These are phyloP conservation scores for Candida peoriensis DNA, from an alignment of 805 yeast species.

Conservation along the genomic window DNA sequence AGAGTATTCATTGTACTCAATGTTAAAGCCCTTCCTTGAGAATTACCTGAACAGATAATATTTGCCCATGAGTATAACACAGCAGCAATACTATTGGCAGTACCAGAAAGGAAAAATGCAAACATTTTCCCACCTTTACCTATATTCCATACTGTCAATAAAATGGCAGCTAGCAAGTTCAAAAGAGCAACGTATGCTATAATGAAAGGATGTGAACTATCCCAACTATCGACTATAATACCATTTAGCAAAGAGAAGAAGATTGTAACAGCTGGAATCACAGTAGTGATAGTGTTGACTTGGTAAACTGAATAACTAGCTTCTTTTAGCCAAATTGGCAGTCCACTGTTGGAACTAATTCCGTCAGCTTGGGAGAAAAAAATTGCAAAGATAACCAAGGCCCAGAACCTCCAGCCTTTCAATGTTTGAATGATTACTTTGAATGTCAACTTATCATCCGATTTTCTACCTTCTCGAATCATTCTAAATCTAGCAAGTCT, in stretches of 20 bases:
- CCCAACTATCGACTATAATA: conserved; percentile 25
- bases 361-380: conserved; percentile 31
- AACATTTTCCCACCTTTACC: conserved; percentile 54
- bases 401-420: conserved; percentile 14
- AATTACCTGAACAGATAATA: conserved; percentile 51
- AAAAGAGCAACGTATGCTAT: conserved; percentile 17
- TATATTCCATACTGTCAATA: conserved; percentile 38
- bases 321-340: conserved; percentile 44
- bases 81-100: conserved; percentile 59
- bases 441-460: conserved; percentile 17
- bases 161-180: conserved; percentile 26
- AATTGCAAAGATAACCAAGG: conserved; percentile 41
- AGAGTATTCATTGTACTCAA: conserved; percentile 44
- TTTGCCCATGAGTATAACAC: conserved; percentile 56
- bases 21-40: conserved; percentile 46
- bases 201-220: conserved; percentile 22
- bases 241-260: conserved; percentile 25
- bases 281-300: conserved; percentile 43
- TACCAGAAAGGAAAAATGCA: conserved; percentile 51
- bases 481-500: conserved; percentile 43
- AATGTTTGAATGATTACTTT: conserved; percentile 9
- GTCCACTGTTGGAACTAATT: conserved; percentile 25
- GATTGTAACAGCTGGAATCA: conserved; percentile 44
- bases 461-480: conserved; percentile 16
- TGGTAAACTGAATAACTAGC: conserved; percentile 34